These are phyloP conservation scores for Eragrostis nindensis DNA, from an alignment of 176 grass and related monocot species.

Conservation along the genomic window DNA sequence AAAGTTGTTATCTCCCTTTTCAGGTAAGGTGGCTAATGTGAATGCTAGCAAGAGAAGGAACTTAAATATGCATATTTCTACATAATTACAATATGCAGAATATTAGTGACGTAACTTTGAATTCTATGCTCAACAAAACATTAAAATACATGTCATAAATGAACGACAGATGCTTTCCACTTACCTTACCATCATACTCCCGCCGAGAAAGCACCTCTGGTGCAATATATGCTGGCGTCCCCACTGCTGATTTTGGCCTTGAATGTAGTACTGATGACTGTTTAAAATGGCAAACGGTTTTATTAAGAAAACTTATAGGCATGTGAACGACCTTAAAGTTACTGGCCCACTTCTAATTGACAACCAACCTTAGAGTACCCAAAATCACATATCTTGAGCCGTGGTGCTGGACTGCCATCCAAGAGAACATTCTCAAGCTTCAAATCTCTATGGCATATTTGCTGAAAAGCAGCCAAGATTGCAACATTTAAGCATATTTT, in stretches of 20 bases:
- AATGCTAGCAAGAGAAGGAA: slow-evolving; percentile 22
- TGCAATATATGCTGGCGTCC: slow-evolving; percentile 83
- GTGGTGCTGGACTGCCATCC: slow-evolving; percentile 61
- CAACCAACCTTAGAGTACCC: slow-evolving; percentile 76
- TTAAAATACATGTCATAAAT: slow-evolving; percentile 12
- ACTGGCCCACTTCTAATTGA: background rate
- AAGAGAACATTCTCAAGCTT: slow-evolving; percentile 83
- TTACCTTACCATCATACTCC: slow-evolving; percentile 84
- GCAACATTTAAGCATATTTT: slow-evolving; percentile 44
- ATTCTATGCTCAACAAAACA: slow-evolving; percentile 18
- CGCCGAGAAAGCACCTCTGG: slow-evolving; percentile 68
- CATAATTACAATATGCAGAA: slow-evolving; percentile 24
- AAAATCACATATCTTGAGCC: slow-evolving; percentile 90
- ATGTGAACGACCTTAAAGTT: slow-evolving; percentile 23
- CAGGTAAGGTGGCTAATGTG: slow-evolving; percentile 4
- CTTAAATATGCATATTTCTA: background rate
- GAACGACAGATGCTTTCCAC: slow-evolving; percentile 30
- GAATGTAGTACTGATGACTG: slow-evolving; percentile 84
- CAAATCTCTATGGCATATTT: slow-evolving; percentile 94
- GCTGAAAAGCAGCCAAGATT: slow-evolving; percentile 56
- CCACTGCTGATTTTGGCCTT: slow-evolving; percentile 88
- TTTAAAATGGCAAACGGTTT: slow-evolving; percentile 31
- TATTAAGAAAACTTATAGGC: background rate
- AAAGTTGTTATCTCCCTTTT: background rate
- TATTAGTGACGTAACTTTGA: background rate